Base-by-base conservation (phyloP, 1,284 basidiomycete species). In the Quambalaria eucalypti region DNA sequence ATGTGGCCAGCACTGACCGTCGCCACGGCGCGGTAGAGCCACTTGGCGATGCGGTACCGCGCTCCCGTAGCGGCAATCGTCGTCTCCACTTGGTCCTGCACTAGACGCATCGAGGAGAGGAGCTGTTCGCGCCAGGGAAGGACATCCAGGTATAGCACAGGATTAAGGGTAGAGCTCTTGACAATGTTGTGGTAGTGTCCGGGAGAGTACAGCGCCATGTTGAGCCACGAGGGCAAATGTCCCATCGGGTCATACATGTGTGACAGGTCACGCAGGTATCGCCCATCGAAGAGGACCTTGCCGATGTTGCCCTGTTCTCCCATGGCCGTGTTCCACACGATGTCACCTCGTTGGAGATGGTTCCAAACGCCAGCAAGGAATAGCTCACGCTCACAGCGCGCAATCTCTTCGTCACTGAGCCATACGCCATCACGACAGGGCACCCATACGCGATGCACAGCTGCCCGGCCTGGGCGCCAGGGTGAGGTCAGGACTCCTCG, bases 101-200 rank as follows among this genome's bases (percentile, higher is more conserved):
- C 71, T 33, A 79, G 66, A 16, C 63, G 54, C 56, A 78, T 61
- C 8, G 68, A 73, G 44, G 61, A 53, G 2, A 74, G 62, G n/a
- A 78, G 64, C 54, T 70, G 59, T 8, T 67, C 49, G n/a, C 66
- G 56, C 63, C 68, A 78, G 2, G 76, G 71, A 1, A 65, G 52
- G 7, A 78, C 62, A 60, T 75, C 70, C 7, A 75, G 54, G 56
- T 67, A 74, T 40, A 73, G 30, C 7, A 70, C 64, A 8, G 73
- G 72, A 14, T 71, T 65, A 8, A 61, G 51, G 21, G 56, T 53
- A 21, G 54, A 54, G 3, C 66, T 60, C 1, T 70, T 71, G 30
- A 79, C 52, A 3, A 78, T 63, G 56, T 76, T 74, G 69, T 78
- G 77, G 57, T 66, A 79, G 65, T 75, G 75, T 26, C 68, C 68